Percentiles rank a stretch among this genome's conserved stretches.
phyloP scores from a whole-genome alignment of 139 green algal genomes.

The Dunaliella primolecta region DNA sequence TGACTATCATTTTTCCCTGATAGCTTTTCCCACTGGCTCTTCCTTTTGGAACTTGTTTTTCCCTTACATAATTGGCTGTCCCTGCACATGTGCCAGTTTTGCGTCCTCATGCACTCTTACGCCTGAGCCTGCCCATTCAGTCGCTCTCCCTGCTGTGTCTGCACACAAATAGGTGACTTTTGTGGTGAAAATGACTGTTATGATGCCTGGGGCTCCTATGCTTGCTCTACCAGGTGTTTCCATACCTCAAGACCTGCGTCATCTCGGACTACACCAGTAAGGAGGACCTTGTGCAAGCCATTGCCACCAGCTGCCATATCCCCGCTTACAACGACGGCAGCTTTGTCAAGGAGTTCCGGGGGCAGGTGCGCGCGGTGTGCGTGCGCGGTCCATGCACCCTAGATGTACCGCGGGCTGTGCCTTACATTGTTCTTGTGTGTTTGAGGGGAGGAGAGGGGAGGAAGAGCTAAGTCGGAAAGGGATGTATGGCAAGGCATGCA shows the following conservation, averaged over 20 bases:
- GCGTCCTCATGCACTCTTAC: background rate
- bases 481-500: background rate
- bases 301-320: slow-evolving; percentile 75
- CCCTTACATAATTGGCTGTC: too few relatives aligned
- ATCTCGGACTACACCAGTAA: slow-evolving; percentile 55
- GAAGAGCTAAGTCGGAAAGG: background rate
- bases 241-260: slow-evolving; percentile 38
- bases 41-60: too few relatives aligned
- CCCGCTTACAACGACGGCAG: slow-evolving; percentile 52
- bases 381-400: too few relatives aligned
- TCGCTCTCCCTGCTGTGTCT: too few relatives aligned
- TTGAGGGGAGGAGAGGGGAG: background rate
- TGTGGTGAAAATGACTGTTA: too few relatives aligned
- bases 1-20: too few relatives aligned
- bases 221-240: slow-evolving; percentile 33
- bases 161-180: too few relatives aligned
- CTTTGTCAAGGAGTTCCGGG: slow-evolving; percentile 50
- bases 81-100: too few relatives aligned
- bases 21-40: too few relatives aligned
- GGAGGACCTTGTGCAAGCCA: slow-evolving; percentile 65
- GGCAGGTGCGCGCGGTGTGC: slow-evolving; percentile 18
- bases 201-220: too few relatives aligned
- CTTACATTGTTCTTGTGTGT: slow-evolving; percentile 16
- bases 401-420: too few relatives aligned
- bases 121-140: background rate